Base-by-base conservation (phyloP, 805 yeast species). In the Candida golubevii region DNA sequence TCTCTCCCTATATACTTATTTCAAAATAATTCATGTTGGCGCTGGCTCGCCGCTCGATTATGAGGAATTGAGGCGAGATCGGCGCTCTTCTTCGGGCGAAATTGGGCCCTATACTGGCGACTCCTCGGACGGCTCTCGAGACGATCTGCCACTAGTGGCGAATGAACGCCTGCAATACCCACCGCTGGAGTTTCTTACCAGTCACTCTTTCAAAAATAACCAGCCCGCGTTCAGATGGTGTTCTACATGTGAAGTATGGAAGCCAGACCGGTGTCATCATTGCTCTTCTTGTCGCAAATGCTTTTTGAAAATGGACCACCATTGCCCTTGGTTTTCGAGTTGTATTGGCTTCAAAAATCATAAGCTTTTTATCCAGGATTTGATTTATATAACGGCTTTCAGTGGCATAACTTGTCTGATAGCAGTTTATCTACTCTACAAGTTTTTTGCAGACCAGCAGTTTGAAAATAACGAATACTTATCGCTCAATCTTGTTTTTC, bases 261-360 rank as follows among this genome's bases (percentile, higher is more conserved):
- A 78, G 55, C 83, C 83, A 0, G 83, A 78, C 56, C 58, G 83
- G 46, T 66, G 78, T 42, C 83, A 78, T 54, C 83, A 78, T 57
- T 78, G 83, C 55, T 72, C 80, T 1, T 51, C 72, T 12, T 75
- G 80, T 44, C 63, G 65, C 2, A 59, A 51, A 43, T 78, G 83
- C 58, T 59, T 76, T 2, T 56, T 78, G 34, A 55, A 67, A 36
- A 78, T 78, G 83, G 83, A 78, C 59, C 83, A 78, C 51, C 81
- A 78, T 57, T 78, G 83, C 51, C 97, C 97, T 0, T 91, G 98
- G 98, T 88, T 89, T 62, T 83, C 95, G 1, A 72, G 80, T 6
- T 90, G 97, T 62, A 78, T 91, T 46, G 98, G 98, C 0, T 84
- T 79, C 63, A 67, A 67, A 27, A 91, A 91, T 63, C 89, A 86